Evolutionary conservation across 768 basidiomycete genomes (phyloP), one percentile per base, ranked within the genome.

Genomic region (Cystobasidium ongulense): DNA sequence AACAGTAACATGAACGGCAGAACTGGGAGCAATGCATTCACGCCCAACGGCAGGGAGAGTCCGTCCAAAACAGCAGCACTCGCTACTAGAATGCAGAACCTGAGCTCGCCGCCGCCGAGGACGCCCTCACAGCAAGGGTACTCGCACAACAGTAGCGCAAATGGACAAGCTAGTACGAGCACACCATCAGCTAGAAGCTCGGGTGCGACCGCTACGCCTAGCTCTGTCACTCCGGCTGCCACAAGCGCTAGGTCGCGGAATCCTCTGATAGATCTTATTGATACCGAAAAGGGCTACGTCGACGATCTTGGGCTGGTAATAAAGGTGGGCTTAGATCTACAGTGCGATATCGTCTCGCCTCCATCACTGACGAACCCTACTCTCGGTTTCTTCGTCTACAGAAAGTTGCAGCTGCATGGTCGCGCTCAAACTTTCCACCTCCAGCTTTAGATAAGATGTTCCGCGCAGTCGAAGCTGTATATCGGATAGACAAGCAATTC

Each of bases 361-460:
- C n/a, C n/a, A n/a, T n/a, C n/a, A n/a, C n/a, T n/a, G n/a, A n/a
- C n/a, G 25, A n/a, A 0, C 18, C 57, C 57, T 59, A 13, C 23
- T 29, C 29, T 23, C 62, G 25, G 27, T 59, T 27, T 25, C 63
- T 70, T 15, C 33, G 57, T 33, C 23, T 68, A 18, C 80, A 98
- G 93, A 92, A 90, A 87, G 90, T 96, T 3, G 96, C 96, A 11
- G 88, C 89, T n/a, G 96, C 96, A 62, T 99, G 96, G 96, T 96
- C 94, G 11, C 85, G 92, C 50, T 86, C 88, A 46, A 97, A 97
- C 81, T 88, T 99, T 43, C 96, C 96, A 21, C 96, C 96, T 18
- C 86, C 86, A 8, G 89, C 91, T 76, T 85, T 99, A 35, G 96
- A 99, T 81, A 82, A 85, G 65, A 95, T 98, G 90, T 99, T 99